phyloP scores from a whole-genome alignment of 306 rosid species.

The Myrica gale region DNA sequence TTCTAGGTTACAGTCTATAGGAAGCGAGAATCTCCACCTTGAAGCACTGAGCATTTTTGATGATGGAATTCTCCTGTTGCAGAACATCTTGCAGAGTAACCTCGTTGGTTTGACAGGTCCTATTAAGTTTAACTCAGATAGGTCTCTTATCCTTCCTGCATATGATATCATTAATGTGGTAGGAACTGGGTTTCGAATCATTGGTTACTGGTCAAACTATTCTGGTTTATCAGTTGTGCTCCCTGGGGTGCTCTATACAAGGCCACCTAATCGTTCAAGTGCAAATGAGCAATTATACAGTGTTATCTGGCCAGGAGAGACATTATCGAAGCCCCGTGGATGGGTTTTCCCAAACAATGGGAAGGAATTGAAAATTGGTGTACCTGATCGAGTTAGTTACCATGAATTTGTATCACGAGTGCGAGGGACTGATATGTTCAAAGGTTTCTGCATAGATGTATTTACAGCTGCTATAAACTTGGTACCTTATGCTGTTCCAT shows the following conservation, averaged over 20 bases:
- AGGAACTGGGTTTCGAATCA: conserved; percentile 65
- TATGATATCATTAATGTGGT: conserved; percentile 72
- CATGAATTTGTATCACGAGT: conserved; percentile 66
- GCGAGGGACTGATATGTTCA: conserved; percentile 63
- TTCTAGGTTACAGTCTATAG: conserved; percentile 42
- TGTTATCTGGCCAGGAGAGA: conserved; percentile 97
- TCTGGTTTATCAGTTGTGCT: conserved; percentile 74
- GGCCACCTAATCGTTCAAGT: conserved; percentile 73
- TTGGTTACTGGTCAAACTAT: conserved; percentile 97
- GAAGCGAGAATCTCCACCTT: conserved; percentile 56
- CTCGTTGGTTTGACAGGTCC: conserved; percentile 76
- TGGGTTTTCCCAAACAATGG: conserved; percentile 97
- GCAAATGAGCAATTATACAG: conserved; percentile 54
- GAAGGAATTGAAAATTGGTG: conserved; percentile 69
- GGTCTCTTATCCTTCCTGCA: conserved; percentile 66
- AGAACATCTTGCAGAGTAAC: conserved; percentile 55
- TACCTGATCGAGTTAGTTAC: conserved; percentile 71
- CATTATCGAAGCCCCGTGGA: conserved; percentile 72
- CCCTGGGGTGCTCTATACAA: conserved; percentile 71
- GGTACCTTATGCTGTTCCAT: conserved; percentile 86
- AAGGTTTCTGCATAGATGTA: conserved; percentile 88
- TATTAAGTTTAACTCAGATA: conserved; percentile 55
- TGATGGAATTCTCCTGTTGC: conserved; percentile 62
- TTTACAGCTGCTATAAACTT: conserved; percentile 73
- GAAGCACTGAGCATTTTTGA: conserved; percentile 85